phyloP scores from a whole-genome alignment of 2,329 filamentous ascomycete species.

The Colletotrichum nymphaeae region DNA sequence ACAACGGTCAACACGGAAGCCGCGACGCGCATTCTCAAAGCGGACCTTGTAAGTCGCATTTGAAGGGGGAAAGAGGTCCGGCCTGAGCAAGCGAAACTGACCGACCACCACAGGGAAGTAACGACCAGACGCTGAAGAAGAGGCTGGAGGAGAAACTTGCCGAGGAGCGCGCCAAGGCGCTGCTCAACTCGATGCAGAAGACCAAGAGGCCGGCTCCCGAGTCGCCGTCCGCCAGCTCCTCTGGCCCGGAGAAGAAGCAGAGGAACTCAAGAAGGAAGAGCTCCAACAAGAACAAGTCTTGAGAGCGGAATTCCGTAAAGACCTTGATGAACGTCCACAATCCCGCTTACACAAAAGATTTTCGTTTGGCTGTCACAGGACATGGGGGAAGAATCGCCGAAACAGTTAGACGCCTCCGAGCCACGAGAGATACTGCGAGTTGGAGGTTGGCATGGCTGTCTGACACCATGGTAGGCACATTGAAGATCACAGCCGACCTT shows the following conservation, averaged over 20 bases:
- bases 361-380: neutral
- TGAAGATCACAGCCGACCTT: neutral
- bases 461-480: neutral
- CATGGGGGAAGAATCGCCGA: neutral
- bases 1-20: conserved; percentile 78
- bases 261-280: conserved; percentile 44
- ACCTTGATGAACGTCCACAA: neutral
- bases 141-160: conserved; percentile 68
- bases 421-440: neutral
- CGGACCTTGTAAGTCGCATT: conserved; percentile 72
- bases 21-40: conserved; percentile 83
- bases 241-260: conserved; percentile 45
- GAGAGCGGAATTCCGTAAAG: neutral
- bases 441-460: neutral
- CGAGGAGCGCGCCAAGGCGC: conserved; percentile 65
- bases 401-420: neutral
- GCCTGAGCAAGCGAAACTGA: neutral
- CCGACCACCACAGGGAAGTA: conserved; percentile 47
- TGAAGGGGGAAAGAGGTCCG: neutral
- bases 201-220: conserved; percentile 55
- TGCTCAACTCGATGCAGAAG: conserved; percentile 56
- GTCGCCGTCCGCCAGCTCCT: conserved; percentile 39
- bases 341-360: too few relatives aligned
- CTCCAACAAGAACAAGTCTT: conserved; percentile 20
- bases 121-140: conserved; percentile 63